Percentiles rank a stretch among this genome's conserved stretches.
These are phyloP conservation scores for Juglanconis sp. DNA, from an alignment of 2,329 filamentous ascomycete genomes.

Conservation along the genomic window DNA sequence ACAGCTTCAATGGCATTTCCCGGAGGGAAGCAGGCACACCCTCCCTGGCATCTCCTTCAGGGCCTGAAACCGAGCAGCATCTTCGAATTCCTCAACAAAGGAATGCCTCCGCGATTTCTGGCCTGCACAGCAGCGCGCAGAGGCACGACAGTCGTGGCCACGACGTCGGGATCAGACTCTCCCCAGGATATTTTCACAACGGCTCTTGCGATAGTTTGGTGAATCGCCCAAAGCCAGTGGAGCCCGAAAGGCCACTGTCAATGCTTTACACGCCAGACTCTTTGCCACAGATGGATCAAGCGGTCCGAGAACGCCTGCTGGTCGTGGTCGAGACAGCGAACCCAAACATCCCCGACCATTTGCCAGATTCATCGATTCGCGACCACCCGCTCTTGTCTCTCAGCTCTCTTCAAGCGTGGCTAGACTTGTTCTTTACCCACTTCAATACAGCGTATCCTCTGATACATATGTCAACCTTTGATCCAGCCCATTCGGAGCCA, in stretches of 20 bases:
- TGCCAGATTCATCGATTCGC: conserved; percentile 30
- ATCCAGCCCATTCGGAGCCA: conserved; percentile 45
- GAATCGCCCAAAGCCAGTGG: background rate
- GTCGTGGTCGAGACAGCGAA: conserved; percentile 46
- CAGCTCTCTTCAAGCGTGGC: conserved; percentile 50
- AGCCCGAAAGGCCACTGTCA: conserved; percentile 26
- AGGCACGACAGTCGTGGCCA: too few species aligned
- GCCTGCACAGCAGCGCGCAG: background rate
- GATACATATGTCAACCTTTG: conserved; percentile 56
- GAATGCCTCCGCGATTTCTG: background rate
- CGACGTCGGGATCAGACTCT: too few species aligned
- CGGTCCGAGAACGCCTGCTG: conserved; percentile 40
- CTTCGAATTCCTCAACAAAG: conserved; percentile 14
- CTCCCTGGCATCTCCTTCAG: background rate
- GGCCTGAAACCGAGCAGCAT: background rate
- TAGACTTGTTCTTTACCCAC: conserved; percentile 56
- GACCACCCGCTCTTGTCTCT: conserved; percentile 51
- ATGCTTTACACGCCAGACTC: conserved; percentile 18
- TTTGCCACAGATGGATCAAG: conserved; percentile 36
- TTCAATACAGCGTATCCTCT: conserved; percentile 61
- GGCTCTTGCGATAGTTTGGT: background rate
- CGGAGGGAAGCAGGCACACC: background rate
- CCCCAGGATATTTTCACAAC: background rate
- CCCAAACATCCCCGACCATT: conserved; percentile 40
- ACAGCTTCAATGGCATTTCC: background rate